A percentile compares a stretch with the other conserved stretches of the same genome.
Evolutionary conservation across 768 basidiomycete genomes (phyloP).

Genomic region (Leccinum truebloodii): DNA sequence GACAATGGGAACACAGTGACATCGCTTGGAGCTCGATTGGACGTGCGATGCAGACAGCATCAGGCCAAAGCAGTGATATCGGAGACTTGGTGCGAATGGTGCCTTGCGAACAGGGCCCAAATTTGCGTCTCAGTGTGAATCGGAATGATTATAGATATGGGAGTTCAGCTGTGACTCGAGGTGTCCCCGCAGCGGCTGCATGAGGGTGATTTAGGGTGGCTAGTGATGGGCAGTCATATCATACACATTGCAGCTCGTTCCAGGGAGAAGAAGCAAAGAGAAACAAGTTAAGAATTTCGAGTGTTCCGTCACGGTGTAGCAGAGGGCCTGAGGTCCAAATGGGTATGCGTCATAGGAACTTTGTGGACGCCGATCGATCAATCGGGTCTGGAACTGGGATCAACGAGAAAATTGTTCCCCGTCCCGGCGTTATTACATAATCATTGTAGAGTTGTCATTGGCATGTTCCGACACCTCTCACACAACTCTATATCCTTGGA

Average conservation of each 20-base stretch:
- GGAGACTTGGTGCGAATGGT: not conserved
- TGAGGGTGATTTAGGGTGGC: not conserved
- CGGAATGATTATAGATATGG: not conserved
- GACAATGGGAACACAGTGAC: slow-evolving; percentile 6
- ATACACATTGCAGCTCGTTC: not conserved
- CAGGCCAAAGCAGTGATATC: not conserved
- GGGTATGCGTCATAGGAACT: not conserved
- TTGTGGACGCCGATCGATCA: not conserved
- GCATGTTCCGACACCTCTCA: not conserved
- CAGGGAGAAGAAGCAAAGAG: not conserved
- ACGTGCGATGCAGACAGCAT: not conserved
- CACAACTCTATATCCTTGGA: not conserved
- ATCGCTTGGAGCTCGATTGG: not conserved
- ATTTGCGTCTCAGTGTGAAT: not conserved
- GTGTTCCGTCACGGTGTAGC: not conserved
- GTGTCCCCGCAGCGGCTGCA: not conserved
- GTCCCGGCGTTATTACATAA: not conserved
- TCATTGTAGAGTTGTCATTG: no score
- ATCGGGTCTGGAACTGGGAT: not conserved
- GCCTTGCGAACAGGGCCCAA: not conserved
- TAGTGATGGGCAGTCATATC: not conserved
- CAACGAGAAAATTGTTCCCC: not conserved
- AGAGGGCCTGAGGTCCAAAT: not conserved
- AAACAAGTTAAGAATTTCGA: not conserved
- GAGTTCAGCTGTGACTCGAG: not conserved